phyloP scores from a whole-genome alignment of 2,329 filamentous ascomycete genomes.

The Sporothrix brunneoviolacea region DNA sequence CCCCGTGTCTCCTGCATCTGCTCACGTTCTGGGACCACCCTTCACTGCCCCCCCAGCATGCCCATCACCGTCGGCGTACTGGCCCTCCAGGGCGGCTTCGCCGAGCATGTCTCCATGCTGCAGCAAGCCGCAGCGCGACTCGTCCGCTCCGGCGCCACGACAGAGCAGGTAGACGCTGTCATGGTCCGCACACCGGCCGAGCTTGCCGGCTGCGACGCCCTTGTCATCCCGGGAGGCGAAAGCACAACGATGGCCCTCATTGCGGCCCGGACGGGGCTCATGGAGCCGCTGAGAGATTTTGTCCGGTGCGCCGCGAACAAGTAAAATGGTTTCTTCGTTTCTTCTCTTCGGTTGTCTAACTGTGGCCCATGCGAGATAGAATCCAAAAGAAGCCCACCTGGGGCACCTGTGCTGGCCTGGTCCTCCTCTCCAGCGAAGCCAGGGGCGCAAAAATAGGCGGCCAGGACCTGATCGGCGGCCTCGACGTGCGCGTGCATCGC shows the following conservation, averaged over 20 bases:
- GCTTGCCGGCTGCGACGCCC: constrained; percentile 66
- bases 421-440: constrained; percentile 80
- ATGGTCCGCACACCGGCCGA: constrained; percentile 73
- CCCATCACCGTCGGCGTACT: constrained; percentile 52
- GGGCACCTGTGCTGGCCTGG: constrained; percentile 94
- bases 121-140: constrained; percentile 49
- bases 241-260: constrained; percentile 90
- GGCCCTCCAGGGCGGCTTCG: constrained; percentile 86
- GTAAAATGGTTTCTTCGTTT: no score
- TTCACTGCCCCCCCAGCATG: no score
- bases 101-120: constrained; percentile 76
- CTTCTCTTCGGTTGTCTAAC: background rate
- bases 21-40: no score
- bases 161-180: constrained; percentile 13
- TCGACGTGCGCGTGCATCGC: constrained; percentile 83
- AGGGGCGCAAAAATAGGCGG: constrained; percentile 85
- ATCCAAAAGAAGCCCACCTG: constrained; percentile 74
- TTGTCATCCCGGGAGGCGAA: constrained; percentile 90
- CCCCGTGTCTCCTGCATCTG: no score
- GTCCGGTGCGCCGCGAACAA: constrained; percentile 66
- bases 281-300: constrained; percentile 81
- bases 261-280: constrained; percentile 69
- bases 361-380: constrained; percentile 37
- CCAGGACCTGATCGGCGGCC: constrained; percentile 85
- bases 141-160: constrained; percentile 1